Conservation (phyloP, 805 yeast species). For the Candida adriatica region DNA sequence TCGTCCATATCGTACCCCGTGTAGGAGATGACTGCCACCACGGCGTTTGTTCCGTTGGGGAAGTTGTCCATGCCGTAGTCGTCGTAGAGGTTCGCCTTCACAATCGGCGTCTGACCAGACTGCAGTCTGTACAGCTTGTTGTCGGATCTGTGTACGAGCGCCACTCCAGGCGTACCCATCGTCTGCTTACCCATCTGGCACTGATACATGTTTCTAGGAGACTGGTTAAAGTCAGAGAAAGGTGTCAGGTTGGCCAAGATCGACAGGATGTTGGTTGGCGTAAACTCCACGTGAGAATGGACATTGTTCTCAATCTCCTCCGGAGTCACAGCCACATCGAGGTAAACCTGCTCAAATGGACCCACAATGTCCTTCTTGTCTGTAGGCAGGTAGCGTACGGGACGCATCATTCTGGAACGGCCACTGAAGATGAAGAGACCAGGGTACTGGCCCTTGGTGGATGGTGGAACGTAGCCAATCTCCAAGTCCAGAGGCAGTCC, state of each 20-base stretch:
- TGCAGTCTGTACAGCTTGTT: conserved; percentile 90
- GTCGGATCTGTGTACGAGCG: conserved; percentile 84
- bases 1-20: conserved; percentile 99
- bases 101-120: conserved; percentile 95
- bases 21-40: conserved; percentile 96
- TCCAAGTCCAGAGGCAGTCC: conserved; percentile 84
- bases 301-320: conserved; percentile 74
- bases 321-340: conserved; percentile 93
- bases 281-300: conserved; percentile 89
- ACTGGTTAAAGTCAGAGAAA: conserved; percentile 96
- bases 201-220: conserved; percentile 99
- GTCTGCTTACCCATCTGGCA: conserved; percentile 99
- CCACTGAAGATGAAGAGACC: conserved; percentile 91
- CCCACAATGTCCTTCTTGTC: conserved; percentile 84
- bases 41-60: conserved; percentile 98
- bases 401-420: conserved; percentile 91
- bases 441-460: conserved; percentile 93
- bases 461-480: conserved; percentile 95
- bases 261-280: conserved; percentile 91
- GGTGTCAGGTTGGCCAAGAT: conserved; percentile 96
- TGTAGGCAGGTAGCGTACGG: conserved; percentile 84
- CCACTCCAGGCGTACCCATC: conserved; percentile 99
- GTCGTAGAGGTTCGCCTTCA: conserved; percentile 86
- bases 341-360: conserved; percentile 96
- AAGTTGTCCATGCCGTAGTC: conserved; percentile 97